Percentiles rank a stretch among this genome's conserved stretches.
phyloP scores from a whole-genome alignment of 768 basidiomycete genomes.

The Tulasnella sp. region DNA sequence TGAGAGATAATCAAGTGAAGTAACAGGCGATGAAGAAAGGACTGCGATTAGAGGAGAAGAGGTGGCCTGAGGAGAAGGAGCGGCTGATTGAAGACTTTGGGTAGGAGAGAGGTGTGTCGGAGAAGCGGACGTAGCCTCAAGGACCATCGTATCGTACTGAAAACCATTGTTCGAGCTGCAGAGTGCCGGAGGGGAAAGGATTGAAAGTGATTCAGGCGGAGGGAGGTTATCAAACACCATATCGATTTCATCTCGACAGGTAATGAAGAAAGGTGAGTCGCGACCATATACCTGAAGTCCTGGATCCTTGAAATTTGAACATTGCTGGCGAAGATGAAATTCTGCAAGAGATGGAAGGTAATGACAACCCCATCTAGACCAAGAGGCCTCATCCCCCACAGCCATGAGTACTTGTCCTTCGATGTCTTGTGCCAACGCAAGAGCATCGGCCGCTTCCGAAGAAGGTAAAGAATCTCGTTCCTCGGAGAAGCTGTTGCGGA shows the following conservation, averaged over 20 bases:
- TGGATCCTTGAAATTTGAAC: conserved; percentile 19
- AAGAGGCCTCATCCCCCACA: conserved; percentile 2
- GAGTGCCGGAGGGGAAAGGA: no score
- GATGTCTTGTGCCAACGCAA: conserved; percentile 16
- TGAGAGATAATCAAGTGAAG: background rate
- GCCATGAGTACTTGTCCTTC: conserved; percentile 16
- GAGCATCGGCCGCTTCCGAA: conserved; percentile 3
- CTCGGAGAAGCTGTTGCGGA: no score
- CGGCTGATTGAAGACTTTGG: no score
- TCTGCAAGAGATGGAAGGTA: conserved; percentile 18
- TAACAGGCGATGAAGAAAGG: no score
- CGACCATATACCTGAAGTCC: conserved; percentile 17
- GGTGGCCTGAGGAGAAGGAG: no score
- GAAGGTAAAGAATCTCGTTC: no score
- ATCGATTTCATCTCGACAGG: conserved; percentile 16
- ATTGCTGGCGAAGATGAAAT: conserved; percentile 18
- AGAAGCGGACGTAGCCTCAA: no score
- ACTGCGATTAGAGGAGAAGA: no score
- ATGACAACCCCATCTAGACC: conserved; percentile 17
- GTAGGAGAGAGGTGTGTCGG: no score
- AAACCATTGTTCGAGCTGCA: no score
- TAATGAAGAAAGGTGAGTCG: conserved; percentile 14
- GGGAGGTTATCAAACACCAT: conserved; percentile 17
- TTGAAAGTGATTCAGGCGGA: conserved; percentile 16
- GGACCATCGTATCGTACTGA: no score